Evolutionary conservation across 2,329 filamentous ascomycete species (phyloP).

Genomic region (Curvularia lunata): DNA sequence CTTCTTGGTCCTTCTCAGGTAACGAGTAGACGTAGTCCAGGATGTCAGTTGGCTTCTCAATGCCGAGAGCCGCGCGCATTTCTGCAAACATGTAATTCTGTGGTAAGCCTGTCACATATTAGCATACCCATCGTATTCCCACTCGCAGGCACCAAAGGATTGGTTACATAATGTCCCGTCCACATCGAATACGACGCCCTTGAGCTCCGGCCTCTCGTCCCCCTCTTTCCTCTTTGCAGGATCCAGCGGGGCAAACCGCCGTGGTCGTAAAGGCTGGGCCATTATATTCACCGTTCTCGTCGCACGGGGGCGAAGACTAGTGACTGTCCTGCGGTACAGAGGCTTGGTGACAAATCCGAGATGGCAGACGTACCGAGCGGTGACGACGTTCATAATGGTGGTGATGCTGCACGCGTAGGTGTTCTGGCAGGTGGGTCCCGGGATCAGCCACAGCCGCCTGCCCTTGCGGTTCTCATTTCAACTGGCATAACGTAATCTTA

Average conservation of each 20-base stretch:
- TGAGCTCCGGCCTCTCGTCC: constrained; percentile 54
- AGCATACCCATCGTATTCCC: constrained; percentile 7
- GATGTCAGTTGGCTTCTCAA: constrained; percentile 77
- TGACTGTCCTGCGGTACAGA: not conserved
- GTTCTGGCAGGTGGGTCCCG: constrained; percentile 15
- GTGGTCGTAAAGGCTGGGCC: constrained; percentile 35
- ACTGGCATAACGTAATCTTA: constrained; percentile 8
- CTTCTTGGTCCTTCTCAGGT: constrained; percentile 64
- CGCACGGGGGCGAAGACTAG: not conserved
- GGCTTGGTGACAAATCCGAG: not conserved
- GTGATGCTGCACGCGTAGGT: constrained; percentile 6
- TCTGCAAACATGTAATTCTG: constrained; percentile 95
- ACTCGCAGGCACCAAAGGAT: not conserved
- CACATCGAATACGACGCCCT: constrained; percentile 83
- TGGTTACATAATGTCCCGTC: constrained; percentile 89
- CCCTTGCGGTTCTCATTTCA: constrained; percentile 1
- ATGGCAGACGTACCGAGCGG: constrained; percentile 6
- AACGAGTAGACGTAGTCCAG: constrained; percentile 84
- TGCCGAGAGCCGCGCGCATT: constrained; percentile 78
- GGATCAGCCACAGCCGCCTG: constrained; percentile 6
- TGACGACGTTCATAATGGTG: constrained; percentile 14
- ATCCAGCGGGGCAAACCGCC: constrained; percentile 60
- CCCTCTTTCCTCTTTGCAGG: constrained; percentile 35
- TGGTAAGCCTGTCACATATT: constrained; percentile 67
- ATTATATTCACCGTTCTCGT: constrained; percentile 20